Evolutionary conservation across 2,329 filamentous ascomycete species (phyloP).

Genomic region (Fusarium robinianum): DNA sequence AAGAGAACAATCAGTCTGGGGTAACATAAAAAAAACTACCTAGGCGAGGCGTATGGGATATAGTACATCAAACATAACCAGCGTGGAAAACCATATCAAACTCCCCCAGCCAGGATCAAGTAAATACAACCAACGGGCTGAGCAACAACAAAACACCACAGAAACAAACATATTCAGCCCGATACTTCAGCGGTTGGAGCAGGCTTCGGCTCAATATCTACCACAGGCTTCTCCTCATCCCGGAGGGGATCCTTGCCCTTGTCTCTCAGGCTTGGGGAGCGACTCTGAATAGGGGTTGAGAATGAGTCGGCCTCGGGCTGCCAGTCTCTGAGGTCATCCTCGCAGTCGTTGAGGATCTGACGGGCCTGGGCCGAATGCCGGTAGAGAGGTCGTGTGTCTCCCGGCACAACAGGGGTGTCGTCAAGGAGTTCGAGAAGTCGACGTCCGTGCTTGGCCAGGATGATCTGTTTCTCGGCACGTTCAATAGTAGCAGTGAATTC

Average conservation of each 20-base stretch:
- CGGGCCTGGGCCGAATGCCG: slow-evolving; percentile 68
- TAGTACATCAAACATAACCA: slow-evolving; percentile 17
- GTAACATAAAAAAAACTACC: slow-evolving; percentile 14
- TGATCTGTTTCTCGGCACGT: slow-evolving; percentile 94
- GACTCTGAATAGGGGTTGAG: slow-evolving; percentile 29
- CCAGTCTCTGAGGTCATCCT: slow-evolving; percentile 85
- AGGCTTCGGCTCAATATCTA: slow-evolving; percentile 16
- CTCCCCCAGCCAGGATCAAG: too few relatives aligned
- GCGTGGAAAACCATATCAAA: too few relatives aligned
- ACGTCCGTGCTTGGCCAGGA: slow-evolving; percentile 88
- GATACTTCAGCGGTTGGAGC: slow-evolving; percentile 25
- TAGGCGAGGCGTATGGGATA: slow-evolving; percentile 18
- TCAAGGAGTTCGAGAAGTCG: slow-evolving; percentile 85
- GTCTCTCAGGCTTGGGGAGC: slow-evolving; percentile 32
- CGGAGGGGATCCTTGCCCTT: slow-evolving; percentile 34
- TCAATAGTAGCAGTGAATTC: slow-evolving; percentile 93
- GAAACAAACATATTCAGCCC: slow-evolving; percentile 10
- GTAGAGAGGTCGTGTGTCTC: slow-evolving; percentile 75
- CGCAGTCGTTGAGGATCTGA: slow-evolving; percentile 88
- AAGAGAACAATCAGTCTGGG: slow-evolving; percentile 10
- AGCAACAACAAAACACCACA: too few relatives aligned
- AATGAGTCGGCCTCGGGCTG: slow-evolving; percentile 49
- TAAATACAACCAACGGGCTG: too few relatives aligned
- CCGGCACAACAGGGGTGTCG: slow-evolving; percentile 86
- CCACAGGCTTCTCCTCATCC: slow-evolving; percentile 12